A percentile compares a stretch with the other conserved stretches of the same genome.
Evolutionary conservation across 257 asterid genomes (phyloP).

Genomic region (Solanum piurae): DNA sequence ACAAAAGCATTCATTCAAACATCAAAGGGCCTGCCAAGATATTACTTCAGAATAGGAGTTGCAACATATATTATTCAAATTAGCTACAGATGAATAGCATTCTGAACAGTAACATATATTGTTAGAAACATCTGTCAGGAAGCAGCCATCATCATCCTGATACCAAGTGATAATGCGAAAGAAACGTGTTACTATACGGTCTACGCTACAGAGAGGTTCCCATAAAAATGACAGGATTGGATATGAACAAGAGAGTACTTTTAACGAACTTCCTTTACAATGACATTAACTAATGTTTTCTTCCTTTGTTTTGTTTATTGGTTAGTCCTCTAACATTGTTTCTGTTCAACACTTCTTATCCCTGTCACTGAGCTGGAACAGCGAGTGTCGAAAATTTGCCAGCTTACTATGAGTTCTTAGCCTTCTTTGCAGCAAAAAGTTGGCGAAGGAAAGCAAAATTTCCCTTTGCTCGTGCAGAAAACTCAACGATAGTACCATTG

Average conservation of each 20-base stretch:
- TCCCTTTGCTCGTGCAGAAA: slow-evolving; percentile 75
- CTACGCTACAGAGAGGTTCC: neutral
- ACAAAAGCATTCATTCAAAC: neutral
- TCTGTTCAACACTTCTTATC: slow-evolving; percentile 4
- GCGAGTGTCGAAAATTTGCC: slow-evolving; percentile 4
- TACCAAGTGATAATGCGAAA: neutral
- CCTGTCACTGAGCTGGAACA: neutral
- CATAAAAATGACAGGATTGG: neutral
- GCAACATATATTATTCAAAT: neutral
- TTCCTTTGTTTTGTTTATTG: neutral
- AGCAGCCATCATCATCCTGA: neutral
- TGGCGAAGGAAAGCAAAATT: slow-evolving; percentile 80
- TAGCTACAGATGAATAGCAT: neutral
- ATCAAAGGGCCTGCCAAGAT: neutral
- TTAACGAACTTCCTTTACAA: slow-evolving; percentile 1
- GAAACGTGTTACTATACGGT: neutral
- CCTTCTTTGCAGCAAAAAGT: slow-evolving; percentile 83
- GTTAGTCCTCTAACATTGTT: neutral
- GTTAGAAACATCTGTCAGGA: neutral
- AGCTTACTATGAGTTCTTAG: slow-evolving; percentile 40
- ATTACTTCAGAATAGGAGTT: neutral
- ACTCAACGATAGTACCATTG: slow-evolving; percentile 53
- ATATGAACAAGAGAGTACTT: neutral
- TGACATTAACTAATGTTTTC: neutral
- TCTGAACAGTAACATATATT: neutral